Conservation (phyloP, 352 stramenopile species). For the Blastocystis sp. region DNA sequence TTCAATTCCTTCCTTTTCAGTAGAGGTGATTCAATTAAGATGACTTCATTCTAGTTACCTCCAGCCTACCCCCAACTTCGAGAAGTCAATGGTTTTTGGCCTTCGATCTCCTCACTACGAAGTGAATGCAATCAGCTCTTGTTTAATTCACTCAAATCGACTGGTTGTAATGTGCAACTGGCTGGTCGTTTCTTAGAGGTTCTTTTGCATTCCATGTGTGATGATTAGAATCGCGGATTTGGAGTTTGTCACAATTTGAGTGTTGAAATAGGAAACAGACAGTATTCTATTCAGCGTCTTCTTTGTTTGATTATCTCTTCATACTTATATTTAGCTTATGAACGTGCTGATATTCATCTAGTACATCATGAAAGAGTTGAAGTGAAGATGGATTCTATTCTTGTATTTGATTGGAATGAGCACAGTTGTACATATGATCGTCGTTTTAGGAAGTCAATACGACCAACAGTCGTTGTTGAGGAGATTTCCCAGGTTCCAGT, state of each 20-base stretch:
- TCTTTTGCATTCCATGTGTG: not conserved
- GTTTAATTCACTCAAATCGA: not conserved
- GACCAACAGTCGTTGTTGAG: too few relatives aligned
- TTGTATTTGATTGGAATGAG: not conserved
- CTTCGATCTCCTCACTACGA: not conserved
- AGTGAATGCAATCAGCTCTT: not conserved
- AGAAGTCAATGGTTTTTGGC: constrained; percentile 29
- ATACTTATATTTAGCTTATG: not conserved
- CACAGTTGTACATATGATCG: too few relatives aligned
- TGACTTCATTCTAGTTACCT: not conserved
- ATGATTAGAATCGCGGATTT: constrained; percentile 50
- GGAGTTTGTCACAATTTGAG: not conserved
- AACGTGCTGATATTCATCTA: not conserved
- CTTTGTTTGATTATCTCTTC: not conserved
- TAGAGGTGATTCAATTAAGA: not conserved
- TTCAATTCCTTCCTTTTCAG: constrained; percentile 2
- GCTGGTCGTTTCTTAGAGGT: not conserved
- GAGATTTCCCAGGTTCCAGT: too few relatives aligned
- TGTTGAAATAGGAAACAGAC: not conserved
- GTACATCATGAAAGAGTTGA: not conserved
- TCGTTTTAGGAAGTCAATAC: too few relatives aligned
- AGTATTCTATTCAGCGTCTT: not conserved
- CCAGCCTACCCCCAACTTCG: not conserved
- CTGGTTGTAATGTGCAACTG: not conserved
- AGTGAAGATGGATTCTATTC: not conserved